phyloP scores from a whole-genome alignment of 306 rosid species.

The Echinosophora koreensis region DNA sequence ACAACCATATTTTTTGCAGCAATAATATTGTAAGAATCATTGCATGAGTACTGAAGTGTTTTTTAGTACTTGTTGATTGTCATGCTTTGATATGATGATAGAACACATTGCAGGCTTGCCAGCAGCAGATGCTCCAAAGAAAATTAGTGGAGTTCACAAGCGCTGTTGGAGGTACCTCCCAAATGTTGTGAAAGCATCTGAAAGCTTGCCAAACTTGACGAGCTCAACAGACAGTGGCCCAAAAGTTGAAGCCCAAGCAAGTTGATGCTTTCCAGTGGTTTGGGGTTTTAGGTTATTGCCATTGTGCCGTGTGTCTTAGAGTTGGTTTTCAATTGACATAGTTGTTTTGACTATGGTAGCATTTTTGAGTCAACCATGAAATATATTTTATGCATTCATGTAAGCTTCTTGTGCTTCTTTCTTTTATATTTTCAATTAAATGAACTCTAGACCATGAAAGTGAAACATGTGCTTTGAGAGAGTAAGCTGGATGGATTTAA shows the following conservation, averaged over 20 bases:
- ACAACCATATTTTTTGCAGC: conserved; percentile 2
- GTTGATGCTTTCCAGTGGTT: conserved; percentile 49
- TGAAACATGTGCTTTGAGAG: conserved; percentile 44
- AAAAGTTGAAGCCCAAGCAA: conserved; percentile 67
- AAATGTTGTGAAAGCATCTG: conserved; percentile 51
- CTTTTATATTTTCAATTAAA: conserved; percentile 26
- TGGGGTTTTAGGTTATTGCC: conserved; percentile 36
- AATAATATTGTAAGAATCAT: conserved; percentile 18
- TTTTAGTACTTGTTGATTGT: conserved; percentile 29
- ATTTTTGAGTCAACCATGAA: conserved; percentile 29
- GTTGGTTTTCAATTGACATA: conserved; percentile 39
- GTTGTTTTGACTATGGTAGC: conserved; percentile 39
- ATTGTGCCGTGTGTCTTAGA: conserved; percentile 26
- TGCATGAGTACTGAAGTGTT: neutral
- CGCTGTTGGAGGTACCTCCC: conserved; percentile 94
- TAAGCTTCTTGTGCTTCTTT: conserved; percentile 44
- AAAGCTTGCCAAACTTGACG: conserved; percentile 49
- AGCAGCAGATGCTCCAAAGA: conserved; percentile 76
- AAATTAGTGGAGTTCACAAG: conserved; percentile 97
- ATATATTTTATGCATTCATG: conserved; percentile 39
- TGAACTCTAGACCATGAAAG: conserved; percentile 21
- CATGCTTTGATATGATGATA: conserved; percentile 36
- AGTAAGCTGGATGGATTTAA: conserved; percentile 25
- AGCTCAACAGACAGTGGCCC: conserved; percentile 56
- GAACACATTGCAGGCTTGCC: conserved; percentile 72